Base-by-base conservation (phyloP, 2,329 filamentous ascomycete genomes). In the Talaromyces piceae region DNA sequence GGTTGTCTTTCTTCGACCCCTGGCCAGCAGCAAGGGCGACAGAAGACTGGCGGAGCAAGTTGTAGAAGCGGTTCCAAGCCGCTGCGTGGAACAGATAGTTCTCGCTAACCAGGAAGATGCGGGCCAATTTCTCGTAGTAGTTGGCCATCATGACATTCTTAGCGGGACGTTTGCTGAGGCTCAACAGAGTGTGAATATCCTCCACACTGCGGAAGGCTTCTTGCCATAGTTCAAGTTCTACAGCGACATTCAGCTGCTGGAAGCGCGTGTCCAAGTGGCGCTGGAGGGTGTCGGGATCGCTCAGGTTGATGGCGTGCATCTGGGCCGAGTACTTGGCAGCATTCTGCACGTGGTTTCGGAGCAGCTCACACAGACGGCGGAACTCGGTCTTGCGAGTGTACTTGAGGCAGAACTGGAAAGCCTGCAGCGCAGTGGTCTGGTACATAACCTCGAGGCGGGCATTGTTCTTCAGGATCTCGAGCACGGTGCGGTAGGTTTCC, bases 81-180 rank as follows among this genome's bases (percentile, higher is more conserved):
- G 93, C 93, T 60, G 93, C 93, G 68, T 98, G 93, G 84, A 98
- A 98, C 43, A 98, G 84, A 70, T 97, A 97, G 79, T 98, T 98
- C 76, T 97, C 93, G 71, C 91, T 95, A 59, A 97, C 93, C 57
- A 98, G 82, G 80, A 98, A 98, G 70, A 98, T 98, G 58, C 91
- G 84, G 37, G 93, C 96, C 53, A 98, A 84, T 77, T 97, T 97
- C 80, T 98, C 93, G 73, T 97, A 98, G 80, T 98, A 98, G 78
- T 97, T 98, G 74, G 93, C 93, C 93, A 98, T 98, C 93, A 98
- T 97, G 67, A 96, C 80, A 70, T 96, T 96, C 85, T 97, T 97
- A 50, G 93, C 86, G 33, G 91, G 91, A 51, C 93, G 88, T 82
- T 97, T 97, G 85, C 91, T 97, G 61, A 97, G 81, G 76, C 86